phyloP scores from a whole-genome alignment of 805 yeast species.

The Yarrowia hollandica region DNA sequence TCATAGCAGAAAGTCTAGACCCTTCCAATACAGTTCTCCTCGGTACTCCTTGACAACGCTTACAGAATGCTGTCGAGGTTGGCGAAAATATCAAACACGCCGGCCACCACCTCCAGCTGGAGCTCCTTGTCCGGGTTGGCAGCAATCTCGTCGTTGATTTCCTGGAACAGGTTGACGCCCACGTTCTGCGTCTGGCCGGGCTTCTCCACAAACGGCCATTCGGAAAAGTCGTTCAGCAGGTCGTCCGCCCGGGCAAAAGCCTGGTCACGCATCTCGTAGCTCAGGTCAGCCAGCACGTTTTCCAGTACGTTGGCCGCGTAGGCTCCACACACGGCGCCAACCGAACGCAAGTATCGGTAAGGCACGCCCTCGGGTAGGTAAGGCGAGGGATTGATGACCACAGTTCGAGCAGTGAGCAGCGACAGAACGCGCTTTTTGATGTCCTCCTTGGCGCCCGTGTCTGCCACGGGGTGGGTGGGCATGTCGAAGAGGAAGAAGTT shows the following conservation, averaged over 20 bases:
- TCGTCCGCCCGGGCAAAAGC: conserved; percentile 96
- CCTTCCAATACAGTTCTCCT: not conserved
- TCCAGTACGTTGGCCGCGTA: conserved; percentile 97
- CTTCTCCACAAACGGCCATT: conserved; percentile 73
- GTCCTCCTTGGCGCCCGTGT: conserved; percentile 77
- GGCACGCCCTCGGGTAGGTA: conserved; percentile 70
- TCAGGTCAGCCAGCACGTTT: conserved; percentile 69
- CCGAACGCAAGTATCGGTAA: conserved; percentile 70
- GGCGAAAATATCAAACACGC: conserved; percentile 69
- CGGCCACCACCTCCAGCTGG: conserved; percentile 86
- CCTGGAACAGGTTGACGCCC: conserved; percentile 65
- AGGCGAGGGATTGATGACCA: conserved; percentile 54
- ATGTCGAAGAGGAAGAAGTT: conserved; percentile 93
- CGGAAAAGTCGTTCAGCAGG: conserved; percentile 73
- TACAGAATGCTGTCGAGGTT: conserved; percentile 87
- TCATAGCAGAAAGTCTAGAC: too few relatives aligned
- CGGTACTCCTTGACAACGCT: not conserved
- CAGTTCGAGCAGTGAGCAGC: conserved; percentile 69
- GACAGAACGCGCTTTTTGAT: conserved; percentile 70
- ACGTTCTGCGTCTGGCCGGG: conserved; percentile 51
- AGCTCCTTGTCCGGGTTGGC: conserved; percentile 54
- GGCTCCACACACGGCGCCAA: conserved; percentile 81
- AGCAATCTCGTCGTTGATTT: conserved; percentile 53
- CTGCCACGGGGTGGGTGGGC: conserved; percentile 98
- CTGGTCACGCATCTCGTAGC: conserved; percentile 85